Evolutionary conservation across 2,329 filamentous ascomycete species (phyloP), one percentile per base, ranked within the genome.

Genomic region (Teratosphaeria destructans): DNA sequence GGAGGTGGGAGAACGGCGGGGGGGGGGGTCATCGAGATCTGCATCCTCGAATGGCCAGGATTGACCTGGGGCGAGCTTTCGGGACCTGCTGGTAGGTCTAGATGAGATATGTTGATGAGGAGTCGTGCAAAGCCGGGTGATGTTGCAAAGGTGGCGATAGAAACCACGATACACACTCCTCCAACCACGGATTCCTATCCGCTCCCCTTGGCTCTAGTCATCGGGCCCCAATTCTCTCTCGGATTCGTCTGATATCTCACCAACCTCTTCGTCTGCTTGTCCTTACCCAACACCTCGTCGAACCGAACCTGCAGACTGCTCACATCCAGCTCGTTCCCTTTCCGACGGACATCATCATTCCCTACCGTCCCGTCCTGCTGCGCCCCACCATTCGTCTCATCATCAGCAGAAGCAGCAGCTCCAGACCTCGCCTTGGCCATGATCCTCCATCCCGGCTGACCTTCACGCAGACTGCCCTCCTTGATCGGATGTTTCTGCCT

Each of bases 171-270:
- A 32, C 29, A 32, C 7, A 32, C 29, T 19, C 52, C 4, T 53
- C 12, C 6, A 19, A 53, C 10, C 29, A 32, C 1, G 8, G 7
- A 93, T 75, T 37, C 37, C 59, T 59, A 67, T n/a, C 59, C 65
- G 59, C 62, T 67, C 2, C 68, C 68, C 69, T 79, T 80, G 19
- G 78, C 78, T 60, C 77, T 73, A 37, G 73, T 71, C 84, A 95
- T 85, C 1, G 94, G 94, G 0, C 94, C 94, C 94, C 94, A 99
- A 72, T 97, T 94, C 69, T 90, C 86, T 61, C 87, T 80, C 54
- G 94, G 94, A 71, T 97, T 97, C 62, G 86, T 77, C 77, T 96
- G 94, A 74, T 96, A 99, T 63, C 93, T 81, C 58, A 95, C 85
- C 54, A 95, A 79, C 64, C 86, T 87, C 71, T 83, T 86, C 39